Base-by-base conservation (phyloP, 306 rosid species). In the Begonia masoniana region DNA sequence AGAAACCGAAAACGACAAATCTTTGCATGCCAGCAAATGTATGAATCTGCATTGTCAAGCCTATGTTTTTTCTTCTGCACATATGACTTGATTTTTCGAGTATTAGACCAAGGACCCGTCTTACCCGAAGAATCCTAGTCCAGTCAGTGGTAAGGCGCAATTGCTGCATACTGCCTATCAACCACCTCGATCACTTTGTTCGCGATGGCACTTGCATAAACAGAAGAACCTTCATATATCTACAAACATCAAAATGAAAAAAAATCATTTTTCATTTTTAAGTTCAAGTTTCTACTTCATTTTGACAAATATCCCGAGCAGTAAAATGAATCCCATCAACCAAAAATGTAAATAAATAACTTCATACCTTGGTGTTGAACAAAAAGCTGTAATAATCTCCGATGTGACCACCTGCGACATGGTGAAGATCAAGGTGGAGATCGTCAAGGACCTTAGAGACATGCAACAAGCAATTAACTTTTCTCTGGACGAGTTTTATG, bases 361-460 rank as follows among this genome's bases (percentile, higher is more conserved):
- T 36, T 53, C 56, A 7, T 7, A 87, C 96, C 92, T 88, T 88
- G 76, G 75, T 70, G 70, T 76, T 83, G 87, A 87, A 79, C 67
- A 87, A 52, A 66, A 74, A 87, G 70, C 92, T 81, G 77, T 61
- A 81, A 66, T 75, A 81, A 62, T 88, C 84, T 0, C 96, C 96
- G 57, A 91, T 76, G 66, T 81, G 83, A n/a, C 94, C 96, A 17
- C 96, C 94, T 47, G 92, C 85, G 67, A 77, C 85, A 71, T 88
- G 87, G 49, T 82, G 92, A 23, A 81, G 83, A 75, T 84, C 94
- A 9, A 88, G 83, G 54, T 77, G 82, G 49, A 88, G 84, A 17
- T 87, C 92, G 31, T 81, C 80, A 5, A 87, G 78, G 41, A 70
- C 82, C 53, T 62, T 68, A 41, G 96, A 76, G 11, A 75, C 91